A percentile compares a stretch with the other conserved stretches of the same genome.
These are phyloP conservation scores for Aspergillus sp. DNA, from an alignment of 2,329 filamentous ascomycete genomes.

Conservation along the genomic window DNA sequence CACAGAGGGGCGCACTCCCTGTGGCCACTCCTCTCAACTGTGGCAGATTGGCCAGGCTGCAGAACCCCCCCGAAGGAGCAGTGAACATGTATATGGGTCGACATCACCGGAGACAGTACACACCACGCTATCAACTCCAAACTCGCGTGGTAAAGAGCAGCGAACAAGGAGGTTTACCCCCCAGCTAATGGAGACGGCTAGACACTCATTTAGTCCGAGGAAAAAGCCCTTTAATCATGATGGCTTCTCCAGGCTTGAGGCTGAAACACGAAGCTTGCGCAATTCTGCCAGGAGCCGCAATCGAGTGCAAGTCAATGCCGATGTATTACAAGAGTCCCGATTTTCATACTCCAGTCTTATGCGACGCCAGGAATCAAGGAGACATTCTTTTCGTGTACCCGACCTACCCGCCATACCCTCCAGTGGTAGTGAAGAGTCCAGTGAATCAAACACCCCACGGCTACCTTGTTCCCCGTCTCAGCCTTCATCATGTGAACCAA, in stretches of 20 bases:
- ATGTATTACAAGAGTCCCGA: slow-evolving; percentile 35
- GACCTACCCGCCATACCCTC: slow-evolving; percentile 63
- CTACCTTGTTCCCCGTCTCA: slow-evolving; percentile 37
- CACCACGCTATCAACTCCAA: not conserved
- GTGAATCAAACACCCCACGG: slow-evolving; percentile 45
- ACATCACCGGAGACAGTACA: not conserved
- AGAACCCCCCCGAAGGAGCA: not conserved
- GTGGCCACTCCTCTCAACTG: slow-evolving; percentile 12
- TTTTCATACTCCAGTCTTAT: slow-evolving; percentile 47
- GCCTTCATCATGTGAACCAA: slow-evolving; percentile 29
- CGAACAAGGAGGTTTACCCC: slow-evolving; percentile 30
- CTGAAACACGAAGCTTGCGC: not conserved
- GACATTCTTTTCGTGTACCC: slow-evolving; percentile 61
- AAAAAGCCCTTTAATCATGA: slow-evolving; percentile 39
- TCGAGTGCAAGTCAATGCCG: not conserved
- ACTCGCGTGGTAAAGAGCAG: not conserved
- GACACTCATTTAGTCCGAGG: slow-evolving; percentile 27
- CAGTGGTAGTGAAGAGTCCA: slow-evolving; percentile 54
- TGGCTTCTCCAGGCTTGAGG: not conserved
- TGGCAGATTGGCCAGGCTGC: not conserved
- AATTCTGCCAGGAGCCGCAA: slow-evolving; percentile 7
- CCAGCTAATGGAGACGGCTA: slow-evolving; percentile 33
- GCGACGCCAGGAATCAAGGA: slow-evolving; percentile 38
- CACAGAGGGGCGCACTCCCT: not conserved
- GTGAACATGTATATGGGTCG: not conserved